These are phyloP conservation scores for Dioszegia hungarica DNA, from an alignment of 768 basidiomycete species.

Conservation along the genomic window DNA sequence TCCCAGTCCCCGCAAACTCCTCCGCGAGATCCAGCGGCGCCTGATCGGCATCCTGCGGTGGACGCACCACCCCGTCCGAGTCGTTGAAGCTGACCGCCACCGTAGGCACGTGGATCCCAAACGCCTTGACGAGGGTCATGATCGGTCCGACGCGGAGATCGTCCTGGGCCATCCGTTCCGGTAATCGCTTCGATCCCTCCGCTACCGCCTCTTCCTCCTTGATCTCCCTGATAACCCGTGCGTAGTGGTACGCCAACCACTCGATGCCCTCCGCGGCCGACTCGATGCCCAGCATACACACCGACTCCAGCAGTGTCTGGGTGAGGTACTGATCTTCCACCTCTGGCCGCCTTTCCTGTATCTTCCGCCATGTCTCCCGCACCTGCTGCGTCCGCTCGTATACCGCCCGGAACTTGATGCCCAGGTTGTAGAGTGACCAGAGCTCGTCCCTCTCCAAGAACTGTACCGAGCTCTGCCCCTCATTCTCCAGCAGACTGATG, in stretches of 20 bases:
- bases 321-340: slow-evolving; percentile 67
- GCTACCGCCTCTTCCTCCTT: slow-evolving; percentile 51
- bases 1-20: slow-evolving; percentile 62
- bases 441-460: slow-evolving; percentile 74
- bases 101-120: slow-evolving; percentile 74
- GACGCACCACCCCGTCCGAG: slow-evolving; percentile 14
- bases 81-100: slow-evolving; percentile 73
- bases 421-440: slow-evolving; percentile 86
- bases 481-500: slow-evolving; percentile 55
- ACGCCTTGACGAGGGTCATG: slow-evolving; percentile 66
- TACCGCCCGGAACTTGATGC: slow-evolving; percentile 83
- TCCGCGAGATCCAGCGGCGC: slow-evolving; percentile 78
- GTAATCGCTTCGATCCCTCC: slow-evolving; percentile 44
- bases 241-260: slow-evolving; percentile 82
- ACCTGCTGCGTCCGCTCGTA: slow-evolving; percentile 67
- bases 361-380: slow-evolving; percentile 61
- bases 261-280: slow-evolving; percentile 84
- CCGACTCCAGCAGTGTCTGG: slow-evolving; percentile 60
- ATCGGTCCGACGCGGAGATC: slow-evolving; percentile 27
- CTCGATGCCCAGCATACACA: slow-evolving; percentile 62
- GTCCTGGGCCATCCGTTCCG: slow-evolving; percentile 17
- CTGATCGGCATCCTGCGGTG: slow-evolving; percentile 63
- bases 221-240: slow-evolving; percentile 57
- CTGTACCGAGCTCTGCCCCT: slow-evolving; percentile 25
- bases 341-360: slow-evolving; percentile 52